Conservation (phyloP, 306 rosid species). For the Geum urbanum region DNA sequence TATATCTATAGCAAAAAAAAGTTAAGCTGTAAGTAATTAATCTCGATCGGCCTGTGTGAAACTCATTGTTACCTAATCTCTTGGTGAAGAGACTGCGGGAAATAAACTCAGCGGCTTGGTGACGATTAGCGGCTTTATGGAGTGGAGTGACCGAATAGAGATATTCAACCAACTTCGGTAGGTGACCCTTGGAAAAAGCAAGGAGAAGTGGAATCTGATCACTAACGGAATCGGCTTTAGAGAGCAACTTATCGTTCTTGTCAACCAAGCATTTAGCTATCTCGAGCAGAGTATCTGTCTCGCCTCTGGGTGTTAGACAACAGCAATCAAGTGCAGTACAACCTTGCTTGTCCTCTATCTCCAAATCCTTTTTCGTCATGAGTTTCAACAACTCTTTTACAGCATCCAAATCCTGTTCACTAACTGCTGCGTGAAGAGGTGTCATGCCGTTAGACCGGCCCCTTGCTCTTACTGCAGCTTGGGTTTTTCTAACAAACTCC, state of each 20-base stretch:
- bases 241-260: neutral
- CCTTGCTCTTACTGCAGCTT: too few relatives aligned
- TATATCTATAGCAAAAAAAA: too few relatives aligned
- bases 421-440: neutral
- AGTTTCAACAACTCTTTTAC: neutral
- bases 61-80: neutral
- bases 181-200: too few relatives aligned
- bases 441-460: neutral
- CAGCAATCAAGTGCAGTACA: neutral
- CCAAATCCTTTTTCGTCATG: neutral
- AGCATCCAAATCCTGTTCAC: fast-evolving
- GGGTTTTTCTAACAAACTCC: too few relatives aligned
- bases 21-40: too few relatives aligned
- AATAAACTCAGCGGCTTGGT: neutral
- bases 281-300: fast-evolving
- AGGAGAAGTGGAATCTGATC: too few relatives aligned
- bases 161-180: neutral
- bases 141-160: neutral
- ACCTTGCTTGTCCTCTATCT: neutral
- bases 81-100: neutral
- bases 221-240: too few relatives aligned
- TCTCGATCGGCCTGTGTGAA: too few relatives aligned
- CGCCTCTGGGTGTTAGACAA: neutral
- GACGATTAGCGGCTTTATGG: neutral
- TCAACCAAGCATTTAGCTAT: neutral